Conservation (phyloP, 1,284 basidiomycete species). For the Moesziomyces antarcticus region DNA sequence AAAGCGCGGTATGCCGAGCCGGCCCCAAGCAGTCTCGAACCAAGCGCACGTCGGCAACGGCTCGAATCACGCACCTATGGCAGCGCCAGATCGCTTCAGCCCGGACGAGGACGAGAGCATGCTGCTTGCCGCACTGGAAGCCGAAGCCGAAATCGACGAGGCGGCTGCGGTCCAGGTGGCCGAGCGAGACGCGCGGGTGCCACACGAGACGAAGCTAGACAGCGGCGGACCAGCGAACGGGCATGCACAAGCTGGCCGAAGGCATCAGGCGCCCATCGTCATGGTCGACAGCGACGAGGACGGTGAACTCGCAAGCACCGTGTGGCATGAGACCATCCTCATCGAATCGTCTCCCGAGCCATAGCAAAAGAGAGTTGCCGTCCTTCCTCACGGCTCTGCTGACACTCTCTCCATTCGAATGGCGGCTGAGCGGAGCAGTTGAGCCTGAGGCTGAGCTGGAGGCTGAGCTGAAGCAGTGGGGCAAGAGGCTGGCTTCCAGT, state of each 20-base stretch:
- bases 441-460: no score
- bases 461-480: no score
- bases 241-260: slow-evolving; percentile 1
- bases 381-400: no score
- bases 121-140: slow-evolving; percentile 34
- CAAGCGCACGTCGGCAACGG: background rate
- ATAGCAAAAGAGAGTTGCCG: no score
- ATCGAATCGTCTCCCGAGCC: no score
- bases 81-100: slow-evolving; percentile 12
- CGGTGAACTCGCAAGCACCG: background rate
- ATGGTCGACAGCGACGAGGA: slow-evolving; percentile 45
- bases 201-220: background rate
- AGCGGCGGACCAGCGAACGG: background rate
- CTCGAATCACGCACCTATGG: background rate
- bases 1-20: background rate
- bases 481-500: no score
- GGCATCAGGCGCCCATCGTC: slow-evolving; percentile 18
- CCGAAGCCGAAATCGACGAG: slow-evolving; percentile 11
- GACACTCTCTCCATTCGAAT: no score
- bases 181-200: no score
- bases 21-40: no score
- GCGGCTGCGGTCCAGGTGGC: no score
- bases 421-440: no score
- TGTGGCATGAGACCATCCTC: background rate
- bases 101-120: slow-evolving; percentile 38